Conservation (phyloP, 2,329 filamentous ascomycete genomes). For the Pseudogymnoascus sp. region DNA sequence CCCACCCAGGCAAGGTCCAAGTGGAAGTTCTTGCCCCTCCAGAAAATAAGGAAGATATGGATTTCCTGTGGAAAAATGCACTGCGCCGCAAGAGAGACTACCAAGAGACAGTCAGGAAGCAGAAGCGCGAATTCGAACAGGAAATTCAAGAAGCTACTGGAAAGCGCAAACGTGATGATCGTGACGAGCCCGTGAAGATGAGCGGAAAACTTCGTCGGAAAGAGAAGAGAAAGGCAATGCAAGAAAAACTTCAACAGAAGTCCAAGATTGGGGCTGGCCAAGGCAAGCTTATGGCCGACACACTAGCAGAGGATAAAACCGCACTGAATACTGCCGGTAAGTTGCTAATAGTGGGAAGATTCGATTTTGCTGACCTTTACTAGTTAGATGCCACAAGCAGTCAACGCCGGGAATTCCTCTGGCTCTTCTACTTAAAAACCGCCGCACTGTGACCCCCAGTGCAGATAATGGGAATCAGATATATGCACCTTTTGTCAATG, state of each 20-base stretch:
- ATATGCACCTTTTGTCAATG: slow-evolving; percentile 63
- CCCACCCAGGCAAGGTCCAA: slow-evolving; percentile 44
- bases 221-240: slow-evolving; percentile 22
- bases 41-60: slow-evolving; percentile 33
- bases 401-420: slow-evolving; percentile 29
- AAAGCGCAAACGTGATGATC: slow-evolving; percentile 20
- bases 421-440: neutral
- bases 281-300: neutral
- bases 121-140: slow-evolving; percentile 30
- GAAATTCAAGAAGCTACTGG: slow-evolving; percentile 29
- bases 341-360: neutral
- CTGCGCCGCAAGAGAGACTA: slow-evolving; percentile 59
- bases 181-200: slow-evolving; percentile 11
- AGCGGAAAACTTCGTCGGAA: slow-evolving; percentile 23
- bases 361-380: neutral
- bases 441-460: neutral
- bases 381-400: neutral
- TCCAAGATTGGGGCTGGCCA: neutral
- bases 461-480: slow-evolving; percentile 26
- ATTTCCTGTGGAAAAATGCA: slow-evolving; percentile 46
- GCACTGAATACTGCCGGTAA: slow-evolving; percentile 31
- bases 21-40: slow-evolving; percentile 40
- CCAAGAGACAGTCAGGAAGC: slow-evolving; percentile 32
- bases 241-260: slow-evolving; percentile 13
- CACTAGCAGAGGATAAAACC: slow-evolving; percentile 9